Evolutionary conservation across 2,329 filamentous ascomycete genomes (phyloP).

Genomic region (Purpureocillium takamizusanense): DNA sequence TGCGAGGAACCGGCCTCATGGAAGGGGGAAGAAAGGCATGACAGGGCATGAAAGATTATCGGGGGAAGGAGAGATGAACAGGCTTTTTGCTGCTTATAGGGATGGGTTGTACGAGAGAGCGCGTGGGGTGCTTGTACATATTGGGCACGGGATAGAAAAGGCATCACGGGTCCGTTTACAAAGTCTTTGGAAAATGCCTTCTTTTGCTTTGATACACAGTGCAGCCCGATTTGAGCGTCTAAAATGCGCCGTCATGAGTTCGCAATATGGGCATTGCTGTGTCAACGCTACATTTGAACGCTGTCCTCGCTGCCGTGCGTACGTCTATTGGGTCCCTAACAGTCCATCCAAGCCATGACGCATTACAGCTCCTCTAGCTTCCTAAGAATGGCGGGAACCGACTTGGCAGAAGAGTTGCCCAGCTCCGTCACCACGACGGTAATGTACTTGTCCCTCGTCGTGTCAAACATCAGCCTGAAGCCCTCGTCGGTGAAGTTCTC

Average conservation of each 20-base stretch:
- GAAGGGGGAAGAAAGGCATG: too few species aligned
- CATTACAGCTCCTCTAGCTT: slow-evolving; percentile 46
- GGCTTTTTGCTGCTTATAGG: slow-evolving; percentile 3
- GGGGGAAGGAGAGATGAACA: slow-evolving; percentile 5
- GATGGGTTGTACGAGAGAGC: not conserved
- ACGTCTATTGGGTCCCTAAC: too few species aligned
- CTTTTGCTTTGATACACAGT: too few species aligned
- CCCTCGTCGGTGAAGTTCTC: slow-evolving; percentile 51
- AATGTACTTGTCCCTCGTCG: slow-evolving; percentile 79
- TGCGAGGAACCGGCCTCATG: too few species aligned
- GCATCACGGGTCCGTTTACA: not conserved
- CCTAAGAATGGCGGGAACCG: slow-evolving; percentile 58
- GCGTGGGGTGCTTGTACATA: not conserved
- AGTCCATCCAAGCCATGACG: too few species aligned
- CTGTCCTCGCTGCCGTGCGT: too few species aligned
- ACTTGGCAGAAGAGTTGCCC: slow-evolving; percentile 76
- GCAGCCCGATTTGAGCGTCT: too few species aligned
- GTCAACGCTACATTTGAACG: too few species aligned
- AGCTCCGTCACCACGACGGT: slow-evolving; percentile 87
- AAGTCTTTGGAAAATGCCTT: too few species aligned
- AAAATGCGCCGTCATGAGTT: too few species aligned
- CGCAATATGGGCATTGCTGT: too few species aligned
- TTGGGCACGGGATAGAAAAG: not conserved
- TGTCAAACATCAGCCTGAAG: slow-evolving; percentile 75
- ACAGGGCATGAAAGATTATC: too few species aligned